These are phyloP conservation scores for Boletales sp. DNA, from an alignment of 768 basidiomycete species.

Conservation along the genomic window DNA sequence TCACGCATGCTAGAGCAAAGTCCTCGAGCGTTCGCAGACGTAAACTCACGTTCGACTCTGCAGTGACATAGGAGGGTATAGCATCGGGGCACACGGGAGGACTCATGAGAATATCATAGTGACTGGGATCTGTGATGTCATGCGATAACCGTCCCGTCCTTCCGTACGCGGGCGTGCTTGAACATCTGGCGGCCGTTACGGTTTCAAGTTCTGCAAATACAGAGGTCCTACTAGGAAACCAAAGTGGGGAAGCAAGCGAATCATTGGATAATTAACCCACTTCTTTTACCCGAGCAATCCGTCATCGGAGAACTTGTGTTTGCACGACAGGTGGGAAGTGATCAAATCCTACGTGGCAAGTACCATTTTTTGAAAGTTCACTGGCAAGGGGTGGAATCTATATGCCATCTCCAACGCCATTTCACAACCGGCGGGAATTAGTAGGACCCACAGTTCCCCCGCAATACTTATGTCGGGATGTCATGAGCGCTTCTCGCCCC, in stretches of 20 bases:
- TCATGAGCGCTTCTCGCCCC: too few relatives aligned
- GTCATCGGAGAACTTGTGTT: constrained; percentile 28
- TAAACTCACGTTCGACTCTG: constrained; percentile 29
- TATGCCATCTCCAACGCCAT: too few relatives aligned
- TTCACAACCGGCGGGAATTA: too few relatives aligned
- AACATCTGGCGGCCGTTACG: constrained; percentile 26
- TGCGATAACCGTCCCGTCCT: constrained; percentile 22
- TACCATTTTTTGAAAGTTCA: background rate
- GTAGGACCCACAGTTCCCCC: constrained; percentile 21
- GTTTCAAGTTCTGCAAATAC: constrained; percentile 33
- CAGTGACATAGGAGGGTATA: constrained; percentile 35
- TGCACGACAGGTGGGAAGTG: constrained; percentile 9
- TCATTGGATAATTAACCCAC: constrained; percentile 19
- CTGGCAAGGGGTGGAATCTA: too few relatives aligned
- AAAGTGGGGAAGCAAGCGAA: background rate
- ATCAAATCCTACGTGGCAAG: constrained; percentile 17
- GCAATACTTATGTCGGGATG: too few relatives aligned
- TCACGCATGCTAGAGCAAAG: constrained; percentile 35
- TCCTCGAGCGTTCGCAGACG: background rate
- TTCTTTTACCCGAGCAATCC: constrained; percentile 40
- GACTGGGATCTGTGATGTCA: constrained; percentile 22
- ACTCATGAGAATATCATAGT: constrained; percentile 35
- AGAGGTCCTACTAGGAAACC: constrained; percentile 25
- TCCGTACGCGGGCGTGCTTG: constrained; percentile 34
- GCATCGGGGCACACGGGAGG: constrained; percentile 48